Conservation (phyloP, 2,329 filamentous ascomycete species). For the Venturia carpophila region DNA sequence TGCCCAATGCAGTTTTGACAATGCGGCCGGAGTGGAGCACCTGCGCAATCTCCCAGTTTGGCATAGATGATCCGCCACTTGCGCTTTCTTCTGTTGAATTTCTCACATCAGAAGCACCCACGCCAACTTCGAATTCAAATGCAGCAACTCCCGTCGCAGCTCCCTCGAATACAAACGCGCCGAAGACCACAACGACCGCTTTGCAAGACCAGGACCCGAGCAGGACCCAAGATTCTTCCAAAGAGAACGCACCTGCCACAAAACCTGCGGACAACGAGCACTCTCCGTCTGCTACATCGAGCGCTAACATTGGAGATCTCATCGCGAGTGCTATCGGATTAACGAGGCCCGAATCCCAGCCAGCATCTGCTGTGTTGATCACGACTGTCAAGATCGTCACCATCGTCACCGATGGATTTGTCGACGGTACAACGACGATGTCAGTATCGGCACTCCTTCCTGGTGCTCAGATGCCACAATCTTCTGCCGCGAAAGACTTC, state of each 20-base stretch:
- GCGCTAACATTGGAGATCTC: background rate
- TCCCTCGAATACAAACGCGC: background rate
- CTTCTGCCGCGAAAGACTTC: background rate
- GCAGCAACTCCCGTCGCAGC: background rate
- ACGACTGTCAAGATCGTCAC: background rate
- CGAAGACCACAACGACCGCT: background rate
- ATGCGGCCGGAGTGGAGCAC: slow-evolving; percentile 7
- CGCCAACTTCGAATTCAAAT: background rate
- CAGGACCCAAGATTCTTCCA: background rate
- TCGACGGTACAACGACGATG: background rate
- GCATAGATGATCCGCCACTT: slow-evolving; percentile 1
- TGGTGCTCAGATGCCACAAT: background rate
- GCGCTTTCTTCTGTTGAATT: background rate
- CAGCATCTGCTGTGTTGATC: background rate
- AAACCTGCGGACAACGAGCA: no score
- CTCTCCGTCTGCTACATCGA: background rate
- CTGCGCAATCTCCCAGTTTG: background rate
- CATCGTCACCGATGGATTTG: background rate
- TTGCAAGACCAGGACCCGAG: slow-evolving; percentile 2
- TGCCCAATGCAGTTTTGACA: background rate
- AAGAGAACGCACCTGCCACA: background rate
- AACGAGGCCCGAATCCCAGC: background rate
- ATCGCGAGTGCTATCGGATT: slow-evolving; percentile 3
- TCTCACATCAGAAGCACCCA: background rate
- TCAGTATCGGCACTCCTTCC: background rate